Evolutionary conservation across 2,329 filamentous ascomycete genomes (phyloP), one percentile per base, ranked within the genome.

Genomic region (Aureobasidium sp.): DNA sequence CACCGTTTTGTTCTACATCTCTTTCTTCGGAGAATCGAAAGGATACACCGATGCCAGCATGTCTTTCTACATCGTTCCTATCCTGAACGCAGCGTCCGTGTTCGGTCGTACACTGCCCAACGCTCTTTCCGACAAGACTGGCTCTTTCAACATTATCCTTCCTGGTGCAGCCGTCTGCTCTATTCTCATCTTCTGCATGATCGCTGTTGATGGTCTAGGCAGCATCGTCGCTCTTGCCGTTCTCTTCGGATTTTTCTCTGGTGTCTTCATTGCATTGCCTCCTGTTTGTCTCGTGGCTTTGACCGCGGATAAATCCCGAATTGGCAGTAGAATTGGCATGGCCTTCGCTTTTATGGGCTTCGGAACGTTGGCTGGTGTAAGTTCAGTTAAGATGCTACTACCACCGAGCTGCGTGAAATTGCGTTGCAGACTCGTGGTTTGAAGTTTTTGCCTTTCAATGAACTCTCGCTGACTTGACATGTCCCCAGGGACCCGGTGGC

Each of bases 321-420:
- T 80, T 13, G 78, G 78, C 5, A 77, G 75, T 2, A 69, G 77
- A 6, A 74, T 78, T 16, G 77, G 77, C 0, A 69, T 71, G 70
- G 72, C 70, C 1, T 77, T 72, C 61, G 69, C 69, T 0, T 65
- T 75, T 5, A 63, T 69, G 6, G 69, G 67, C 0, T 63, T 75
- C 3, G 75, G 72, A 6, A 63, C 72, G 5, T 61, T 78, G 16
- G 65, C 66, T 21, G 75, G 70, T 41, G 52, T 50, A 37, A 53
- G 49, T 53, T 2, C 6, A 21, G 21, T 21, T 21, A 21, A 21
- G 21, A 21, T 21, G 21, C 21, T 21, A 21, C 21, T 21, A 21
- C 21, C 21, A 21, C 21, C 21, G 21, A 21, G 21, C 21, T 21
- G 21, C 21, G 21, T 21, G 21, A 9, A 36, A 6, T 3, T 2